Evolutionary conservation across 768 basidiomycete species (phyloP), one percentile per base, ranked within the genome.

Genomic region (Pleurotus pulmonarius): DNA sequence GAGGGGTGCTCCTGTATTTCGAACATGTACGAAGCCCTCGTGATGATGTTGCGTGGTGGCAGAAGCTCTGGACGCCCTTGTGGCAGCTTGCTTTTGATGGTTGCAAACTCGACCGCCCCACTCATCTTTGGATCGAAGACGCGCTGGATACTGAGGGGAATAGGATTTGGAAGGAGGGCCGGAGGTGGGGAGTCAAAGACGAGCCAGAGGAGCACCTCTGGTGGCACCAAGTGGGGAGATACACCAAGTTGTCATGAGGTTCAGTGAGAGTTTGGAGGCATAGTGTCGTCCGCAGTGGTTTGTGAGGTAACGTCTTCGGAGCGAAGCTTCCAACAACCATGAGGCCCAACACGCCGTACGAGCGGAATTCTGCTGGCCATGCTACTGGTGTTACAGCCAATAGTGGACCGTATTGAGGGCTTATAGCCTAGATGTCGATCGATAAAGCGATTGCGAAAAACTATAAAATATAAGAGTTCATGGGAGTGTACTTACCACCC

Each of bases 61-160:
- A 92, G 67, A 59, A 73, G 0, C 76, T 88, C 48, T 90, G 88
- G 89, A 77, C 85, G 1, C 88, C 88, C 0, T 4, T 90, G 3
- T 92, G 90, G 90, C 64, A 65, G 4, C 40, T 75, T 0, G 68
- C 71, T 1, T 83, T 86, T 55, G 86, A 83, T 61, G 88, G 88
- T 12, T 90, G 89, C 62, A 71, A 71, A 58, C 61, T 90, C 41
- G 85, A 88, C 59, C 73, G 83, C 5, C 81, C 83, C 9, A 78
- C 80, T 2, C 76, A 81, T 64, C 11, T 77, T 0, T 82, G 76
- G 73, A 61, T 85, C 9, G 68, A 75, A 38, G 63, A 68, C 16
- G 56, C 78, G 57, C 60, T 63, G 37, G 59, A 64, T n/a, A 12
- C 29, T 16, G 25, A 46, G 64, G 69, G 70, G 52, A 66, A 67